These are phyloP conservation scores for Nicotiana rustica DNA, from an alignment of 305 asterid species.

Conservation along the genomic window DNA sequence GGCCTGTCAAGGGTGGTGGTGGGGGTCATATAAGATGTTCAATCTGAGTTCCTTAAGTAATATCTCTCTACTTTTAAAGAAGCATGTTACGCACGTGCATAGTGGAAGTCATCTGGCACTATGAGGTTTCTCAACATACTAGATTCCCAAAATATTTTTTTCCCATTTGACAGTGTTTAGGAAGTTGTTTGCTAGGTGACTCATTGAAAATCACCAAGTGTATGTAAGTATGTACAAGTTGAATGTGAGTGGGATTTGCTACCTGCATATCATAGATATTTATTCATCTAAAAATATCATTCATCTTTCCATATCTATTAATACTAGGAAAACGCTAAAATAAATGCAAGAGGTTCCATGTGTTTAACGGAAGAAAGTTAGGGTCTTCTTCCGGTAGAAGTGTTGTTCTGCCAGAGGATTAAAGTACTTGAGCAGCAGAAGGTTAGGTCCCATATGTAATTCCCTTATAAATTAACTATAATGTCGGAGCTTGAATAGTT, in stretches of 20 bases:
- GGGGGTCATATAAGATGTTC: not conserved
- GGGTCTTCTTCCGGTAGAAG: not conserved
- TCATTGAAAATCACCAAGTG: not conserved
- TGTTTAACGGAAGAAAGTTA: not conserved
- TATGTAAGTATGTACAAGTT: constrained; percentile 10
- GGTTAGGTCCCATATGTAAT: not conserved
- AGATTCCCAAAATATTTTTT: not conserved
- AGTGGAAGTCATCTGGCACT: not conserved
- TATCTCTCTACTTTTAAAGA: not conserved
- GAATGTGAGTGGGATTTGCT: not conserved
- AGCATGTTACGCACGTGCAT: not conserved
- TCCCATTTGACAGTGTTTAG: not conserved
- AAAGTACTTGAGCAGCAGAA: not conserved
- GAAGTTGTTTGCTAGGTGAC: not conserved
- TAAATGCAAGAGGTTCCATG: not conserved
- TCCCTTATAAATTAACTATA: not conserved
- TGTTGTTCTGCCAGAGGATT: not conserved
- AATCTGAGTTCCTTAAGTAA: not conserved
- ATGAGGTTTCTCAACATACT: not conserved
- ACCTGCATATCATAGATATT: not conserved
- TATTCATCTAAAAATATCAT: constrained; percentile 5
- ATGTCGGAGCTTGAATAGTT: not conserved
- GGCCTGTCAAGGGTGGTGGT: not conserved
- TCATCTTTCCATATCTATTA: constrained; percentile 3
- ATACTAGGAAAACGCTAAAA: not conserved